Percentiles rank a stretch among this genome's conserved stretches.
Conservation (phyloP, 75 land plant species). For the Pinus tabuliformis region DNA sequence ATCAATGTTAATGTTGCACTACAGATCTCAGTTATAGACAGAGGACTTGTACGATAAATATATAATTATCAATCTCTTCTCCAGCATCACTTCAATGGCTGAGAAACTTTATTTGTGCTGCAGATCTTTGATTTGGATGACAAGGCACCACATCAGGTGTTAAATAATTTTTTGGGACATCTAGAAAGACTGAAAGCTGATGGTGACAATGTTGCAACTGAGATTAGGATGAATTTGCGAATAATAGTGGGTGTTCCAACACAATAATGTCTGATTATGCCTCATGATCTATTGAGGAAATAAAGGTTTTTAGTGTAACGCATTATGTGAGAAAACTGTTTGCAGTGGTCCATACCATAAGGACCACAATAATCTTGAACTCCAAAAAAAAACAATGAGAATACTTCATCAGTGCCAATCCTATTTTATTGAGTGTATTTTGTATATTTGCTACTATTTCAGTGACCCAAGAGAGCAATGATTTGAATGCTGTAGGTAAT, state of each 20-base stretch:
- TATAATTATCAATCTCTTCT: background rate
- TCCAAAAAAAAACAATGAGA: background rate
- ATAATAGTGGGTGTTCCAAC: constrained; percentile 61
- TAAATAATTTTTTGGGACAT: constrained; percentile 44
- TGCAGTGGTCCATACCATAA: background rate
- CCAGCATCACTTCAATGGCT: background rate
- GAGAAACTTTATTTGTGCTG: background rate
- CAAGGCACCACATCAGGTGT: constrained; percentile 69
- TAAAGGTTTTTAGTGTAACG: background rate
- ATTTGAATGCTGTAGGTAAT: no score
- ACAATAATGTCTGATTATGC: background rate
- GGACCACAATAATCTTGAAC: background rate
- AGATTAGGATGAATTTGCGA: constrained; percentile 53
- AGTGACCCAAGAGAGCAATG: no score
- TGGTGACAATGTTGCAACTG: constrained; percentile 50
- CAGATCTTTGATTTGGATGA: constrained; percentile 87
- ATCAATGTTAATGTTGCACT: background rate
- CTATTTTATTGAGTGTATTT: no score
- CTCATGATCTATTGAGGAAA: background rate
- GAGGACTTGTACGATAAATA: background rate
- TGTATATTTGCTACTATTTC: no score
- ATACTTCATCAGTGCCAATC: background rate
- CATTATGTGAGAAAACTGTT: background rate
- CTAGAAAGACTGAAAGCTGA: constrained; percentile 59
- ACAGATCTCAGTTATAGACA: background rate